Evolutionary conservation across 805 yeast genomes (phyloP), one percentile per base, ranked within the genome.

Genomic region (Pichia heedii): DNA sequence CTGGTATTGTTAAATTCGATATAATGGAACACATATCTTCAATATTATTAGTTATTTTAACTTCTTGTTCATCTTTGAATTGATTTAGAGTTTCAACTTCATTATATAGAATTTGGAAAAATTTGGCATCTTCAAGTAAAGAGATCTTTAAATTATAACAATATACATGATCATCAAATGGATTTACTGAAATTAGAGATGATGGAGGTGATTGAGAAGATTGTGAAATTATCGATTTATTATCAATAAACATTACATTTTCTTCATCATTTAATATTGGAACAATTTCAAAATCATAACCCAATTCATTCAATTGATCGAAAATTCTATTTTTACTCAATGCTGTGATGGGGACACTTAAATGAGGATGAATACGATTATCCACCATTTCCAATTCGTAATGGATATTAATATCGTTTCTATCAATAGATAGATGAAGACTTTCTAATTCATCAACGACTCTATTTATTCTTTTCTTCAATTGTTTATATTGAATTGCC

Each of bases 401-500:
- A 4, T 49, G 47, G 19, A 58, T 44, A 1, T 40, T 37, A 42
- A 57, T 50, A 11, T 56, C 68, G 22, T 76, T 71, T 45, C 68
- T 70, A 34, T 73, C 69, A 21, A 82, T 59, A 0, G 89, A 89
- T 29, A 78, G 56, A 0, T 89, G 89, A 29, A 78, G 56, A n/a
- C 60, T 57, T 36, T 70, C 68, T 36, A 84, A 68, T 60, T 83
- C 90, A 27, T 67, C 62, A 15, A 81, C 88, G 15, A 83, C 84
- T 46, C 67, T 69, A 46, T 74, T 73, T 46, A 83, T 81, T 45
- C 77, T 70, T 55, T 83, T 84, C 56, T 83, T 83, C 45, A 83
- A 58, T 3, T 77, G 71, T 57, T 83, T 83, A 57, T 83, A 83
- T 50, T 81, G 84, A 37, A 83, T 81, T 13, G 88, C 84, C 7